Conservation (phyloP, 352 stramenopile genomes). For the Phytophthora tubulina region DNA sequence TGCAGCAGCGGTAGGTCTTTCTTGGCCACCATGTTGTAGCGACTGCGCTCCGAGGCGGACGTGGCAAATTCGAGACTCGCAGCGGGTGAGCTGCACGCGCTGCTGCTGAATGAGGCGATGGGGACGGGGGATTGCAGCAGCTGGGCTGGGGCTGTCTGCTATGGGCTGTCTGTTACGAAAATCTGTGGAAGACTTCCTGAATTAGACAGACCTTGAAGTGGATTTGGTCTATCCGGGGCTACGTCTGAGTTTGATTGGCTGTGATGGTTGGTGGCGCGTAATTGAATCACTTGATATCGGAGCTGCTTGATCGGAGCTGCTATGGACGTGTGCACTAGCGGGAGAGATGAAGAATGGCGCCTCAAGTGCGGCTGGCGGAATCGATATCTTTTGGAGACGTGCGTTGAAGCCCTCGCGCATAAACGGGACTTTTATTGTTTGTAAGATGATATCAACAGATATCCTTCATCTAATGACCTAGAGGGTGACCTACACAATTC, state of each 20-base stretch:
- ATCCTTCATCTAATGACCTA: too few species aligned
- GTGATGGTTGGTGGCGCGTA: constrained; percentile 2
- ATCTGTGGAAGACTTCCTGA: constrained; percentile 37
- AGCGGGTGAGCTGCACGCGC: background rate
- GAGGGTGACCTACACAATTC: too few species aligned
- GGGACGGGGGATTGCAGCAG: background rate
- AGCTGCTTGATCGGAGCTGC: background rate
- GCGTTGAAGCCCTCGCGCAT: constrained; percentile 18
- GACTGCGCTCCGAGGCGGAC: background rate
- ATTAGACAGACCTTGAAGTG: constrained; percentile 16
- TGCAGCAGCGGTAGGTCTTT: constrained; percentile 71
- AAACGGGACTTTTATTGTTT: constrained; percentile 6
- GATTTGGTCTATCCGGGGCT: too few species aligned
- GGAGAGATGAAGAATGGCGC: constrained; percentile 22
- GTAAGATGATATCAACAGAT: too few species aligned
- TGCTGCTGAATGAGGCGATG: constrained; percentile 2
- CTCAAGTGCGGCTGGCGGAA: constrained; percentile 1
- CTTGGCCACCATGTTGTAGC: constrained; percentile 45
- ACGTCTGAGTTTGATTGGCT: too few species aligned
- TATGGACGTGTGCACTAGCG: constrained; percentile 5
- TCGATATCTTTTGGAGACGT: constrained; percentile 1
- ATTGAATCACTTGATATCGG: background rate
- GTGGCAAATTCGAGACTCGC: constrained; percentile 41
- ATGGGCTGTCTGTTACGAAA: constrained; percentile 29
- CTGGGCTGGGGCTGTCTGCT: constrained; percentile 6